These are phyloP conservation scores for Metschnikowia koreensis DNA, from an alignment of 805 yeast species.

Conservation along the genomic window DNA sequence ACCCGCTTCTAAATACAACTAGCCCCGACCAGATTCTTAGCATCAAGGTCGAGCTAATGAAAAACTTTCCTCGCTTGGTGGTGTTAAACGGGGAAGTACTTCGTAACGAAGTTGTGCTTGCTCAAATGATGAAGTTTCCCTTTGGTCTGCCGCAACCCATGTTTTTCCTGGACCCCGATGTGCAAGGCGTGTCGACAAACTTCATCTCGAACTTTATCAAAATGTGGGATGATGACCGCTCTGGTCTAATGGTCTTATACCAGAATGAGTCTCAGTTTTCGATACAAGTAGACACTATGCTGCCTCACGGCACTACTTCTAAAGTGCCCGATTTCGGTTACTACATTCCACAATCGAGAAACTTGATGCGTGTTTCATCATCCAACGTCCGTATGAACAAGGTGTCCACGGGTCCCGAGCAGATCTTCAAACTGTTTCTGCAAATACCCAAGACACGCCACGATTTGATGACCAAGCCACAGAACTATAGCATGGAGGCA, in stretches of 20 bases:
- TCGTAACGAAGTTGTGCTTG: conserved; percentile 67
- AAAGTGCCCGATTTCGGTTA: conserved; percentile 52
- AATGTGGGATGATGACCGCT: conserved; percentile 78
- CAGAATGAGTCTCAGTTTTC: conserved; percentile 86
- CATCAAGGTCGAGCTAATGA: conserved; percentile 61
- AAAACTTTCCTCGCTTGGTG: conserved; percentile 74
- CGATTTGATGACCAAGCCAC: conserved; percentile 59
- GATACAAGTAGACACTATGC: conserved; percentile 66
- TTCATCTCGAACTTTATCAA: conserved; percentile 74
- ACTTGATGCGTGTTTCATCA: conserved; percentile 60
- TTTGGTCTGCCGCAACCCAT: conserved; percentile 53
- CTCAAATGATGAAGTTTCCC: conserved; percentile 53
- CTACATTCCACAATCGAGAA: conserved; percentile 74
- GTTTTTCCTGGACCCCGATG: conserved; percentile 77
- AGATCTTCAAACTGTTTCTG: conserved; percentile 58
- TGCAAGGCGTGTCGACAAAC: conserved; percentile 69
- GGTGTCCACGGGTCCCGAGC: conserved; percentile 66
- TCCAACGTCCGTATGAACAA: conserved; percentile 56
- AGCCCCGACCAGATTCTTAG: conserved; percentile 31
- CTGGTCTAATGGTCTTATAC: conserved; percentile 68
- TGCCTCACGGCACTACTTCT: conserved; percentile 46
- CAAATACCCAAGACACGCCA: conserved; percentile 81
- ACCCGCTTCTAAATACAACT: conserved; percentile 58
- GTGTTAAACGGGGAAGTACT: conserved; percentile 76
- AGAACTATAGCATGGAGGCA: conserved; percentile 72